Evolutionary conservation across 2,329 filamentous ascomycete species (phyloP).

Genomic region (Calonectria leucothoes): DNA sequence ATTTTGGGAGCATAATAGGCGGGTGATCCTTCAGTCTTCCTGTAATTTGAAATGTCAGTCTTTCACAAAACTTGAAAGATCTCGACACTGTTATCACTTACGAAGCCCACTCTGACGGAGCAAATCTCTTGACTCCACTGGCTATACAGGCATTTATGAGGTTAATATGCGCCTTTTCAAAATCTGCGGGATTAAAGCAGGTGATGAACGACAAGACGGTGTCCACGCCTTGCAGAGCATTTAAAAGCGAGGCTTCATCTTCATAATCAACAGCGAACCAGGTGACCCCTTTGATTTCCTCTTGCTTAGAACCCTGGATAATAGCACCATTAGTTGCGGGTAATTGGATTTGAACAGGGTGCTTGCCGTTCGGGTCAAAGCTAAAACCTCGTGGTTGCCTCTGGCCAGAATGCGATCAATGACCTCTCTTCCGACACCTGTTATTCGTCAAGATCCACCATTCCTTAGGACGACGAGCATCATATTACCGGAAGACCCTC

Average conservation of each 20-base stretch:
- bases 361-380: background rate
- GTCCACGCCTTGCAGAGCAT: background rate
- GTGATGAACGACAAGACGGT: background rate
- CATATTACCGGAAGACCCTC: background rate
- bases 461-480: background rate
- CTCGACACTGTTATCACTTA: background rate
- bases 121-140: background rate
- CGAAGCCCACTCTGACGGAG: background rate
- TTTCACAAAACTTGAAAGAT: background rate
- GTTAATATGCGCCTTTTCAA: background rate
- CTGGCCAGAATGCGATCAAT: background rate
- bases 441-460: background rate
- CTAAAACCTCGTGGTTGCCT: background rate
- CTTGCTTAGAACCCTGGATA: background rate
- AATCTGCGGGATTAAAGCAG: background rate
- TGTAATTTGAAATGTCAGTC: background rate
- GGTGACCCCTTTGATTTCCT: background rate
- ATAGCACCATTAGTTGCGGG: background rate
- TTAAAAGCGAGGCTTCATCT: background rate
- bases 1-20: background rate
- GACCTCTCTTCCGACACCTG: background rate
- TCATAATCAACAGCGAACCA: background rate
- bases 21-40: background rate
- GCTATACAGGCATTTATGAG: background rate
- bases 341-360: background rate